Base-by-base conservation (phyloP, 306 rosid species). In the Morella rubra region DNA sequence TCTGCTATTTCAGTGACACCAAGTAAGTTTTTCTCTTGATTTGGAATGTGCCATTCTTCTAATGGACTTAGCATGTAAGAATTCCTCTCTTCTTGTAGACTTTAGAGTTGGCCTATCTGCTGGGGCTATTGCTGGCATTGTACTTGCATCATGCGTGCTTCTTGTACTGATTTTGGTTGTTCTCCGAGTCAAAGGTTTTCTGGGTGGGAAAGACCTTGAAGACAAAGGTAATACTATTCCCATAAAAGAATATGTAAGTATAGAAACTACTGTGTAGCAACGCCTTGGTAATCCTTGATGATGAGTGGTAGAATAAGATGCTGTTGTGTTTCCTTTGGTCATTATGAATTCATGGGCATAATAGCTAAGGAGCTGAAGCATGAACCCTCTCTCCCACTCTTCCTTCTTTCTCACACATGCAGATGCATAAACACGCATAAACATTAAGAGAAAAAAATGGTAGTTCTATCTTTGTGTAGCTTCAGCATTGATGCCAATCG, bases 1-100 rank as follows among this genome's bases (percentile, higher is more conserved):
- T 89, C 93, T 71, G 94, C 91, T 19, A 87, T 93, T 71, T 74
- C 88, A 2, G 88, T 93, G 67, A 87, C 92, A 55, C 89, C 96
- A 71, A 87, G 97, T 89, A 82, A 81, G 85, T 65, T 51, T 64
- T 4, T 50, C 76, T 72, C 18, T 22, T 16, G 2, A 60, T 70
- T 24, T 44, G 20, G 18, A 14, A 40, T 79, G 78, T 58, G 5
- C 22, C 11, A 24, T 79, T 71, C 14, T 72, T 22, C 53, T 14
- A 44, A 19, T 59, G 45, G 32, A 59, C 61, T 24, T 71, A 65
- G 69, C 69, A 49, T 66, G 47, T 66, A 51, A 62, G 61, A n/a
- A 70, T 72, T 76, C 10, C 24, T 42, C 66, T 77, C 24, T 41
- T 49, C 37, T 60, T 54, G 5, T 66, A 90, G 96, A 89, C 69